Evolutionary conservation across 2,329 filamentous ascomycete species (phyloP).

Genomic region (Bipolaris cookei): DNA sequence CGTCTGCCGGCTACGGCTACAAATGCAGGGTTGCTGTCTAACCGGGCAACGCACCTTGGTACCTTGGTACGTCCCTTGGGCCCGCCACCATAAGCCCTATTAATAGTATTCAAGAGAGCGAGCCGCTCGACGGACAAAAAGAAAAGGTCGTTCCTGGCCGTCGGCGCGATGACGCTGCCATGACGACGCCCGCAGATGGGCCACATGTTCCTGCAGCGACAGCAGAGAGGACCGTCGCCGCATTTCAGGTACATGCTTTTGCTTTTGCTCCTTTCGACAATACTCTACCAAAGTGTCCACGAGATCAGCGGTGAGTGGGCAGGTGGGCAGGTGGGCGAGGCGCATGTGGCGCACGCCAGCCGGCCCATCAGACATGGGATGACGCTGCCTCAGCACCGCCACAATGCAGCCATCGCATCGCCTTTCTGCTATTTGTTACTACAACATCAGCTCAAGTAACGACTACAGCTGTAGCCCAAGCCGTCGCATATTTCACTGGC

Average conservation of each 20-base stretch:
- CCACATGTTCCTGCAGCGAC: not conserved
- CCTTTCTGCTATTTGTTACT: constrained; percentile 30
- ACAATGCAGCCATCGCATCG: constrained; percentile 24
- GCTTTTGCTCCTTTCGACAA: not conserved
- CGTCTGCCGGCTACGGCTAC: constrained; percentile 8
- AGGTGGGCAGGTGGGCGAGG: too few relatives aligned
- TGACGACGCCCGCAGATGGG: not conserved
- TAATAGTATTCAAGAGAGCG: constrained; percentile 9
- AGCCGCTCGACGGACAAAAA: not conserved
- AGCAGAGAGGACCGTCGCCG: not conserved
- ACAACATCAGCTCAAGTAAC: constrained; percentile 31
- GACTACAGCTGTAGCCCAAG: not conserved
- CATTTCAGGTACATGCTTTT: not conserved
- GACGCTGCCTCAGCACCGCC: constrained; percentile 1
- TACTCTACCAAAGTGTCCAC: too few relatives aligned
- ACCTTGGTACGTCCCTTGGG: not conserved
- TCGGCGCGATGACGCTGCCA: not conserved
- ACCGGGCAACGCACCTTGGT: constrained; percentile 9
- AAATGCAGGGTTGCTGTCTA: constrained; percentile 11
- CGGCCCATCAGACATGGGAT: not conserved
- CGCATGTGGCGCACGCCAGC: too few relatives aligned
- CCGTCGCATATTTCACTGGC: not conserved
- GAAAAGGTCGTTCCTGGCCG: not conserved
- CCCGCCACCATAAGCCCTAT: constrained; percentile 6
- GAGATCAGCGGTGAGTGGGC: too few relatives aligned